Evolutionary conservation across 2,329 filamentous ascomycete genomes (phyloP), one percentile per base, ranked within the genome.

Genomic region (Phaeosphaeriaceae sp.): DNA sequence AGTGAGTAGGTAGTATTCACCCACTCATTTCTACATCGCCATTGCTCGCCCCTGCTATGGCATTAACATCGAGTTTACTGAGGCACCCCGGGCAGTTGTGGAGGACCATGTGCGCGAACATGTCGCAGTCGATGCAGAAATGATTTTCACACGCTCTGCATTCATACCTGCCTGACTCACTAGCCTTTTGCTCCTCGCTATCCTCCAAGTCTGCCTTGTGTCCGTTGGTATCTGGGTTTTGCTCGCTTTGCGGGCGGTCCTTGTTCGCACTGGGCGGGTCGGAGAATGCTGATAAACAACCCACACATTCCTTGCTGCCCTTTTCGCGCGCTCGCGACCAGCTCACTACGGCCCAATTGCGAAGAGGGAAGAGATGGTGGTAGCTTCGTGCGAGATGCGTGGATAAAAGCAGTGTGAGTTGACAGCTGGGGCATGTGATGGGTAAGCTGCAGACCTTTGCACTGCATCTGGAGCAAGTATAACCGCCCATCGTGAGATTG

Each of bases 81-180:
- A 89, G 89, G 76, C 95, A 99, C 0, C 94, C 94, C 0, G 95
- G 93, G 72, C 95, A 99, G 78, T 98, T 98, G 76, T 99, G 94
- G 51, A 97, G 86, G 13, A 96, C 88, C 79, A 97, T 93, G 75
- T 99, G 95, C 22, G 92, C 91, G 79, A 95, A 97, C 22, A 97
- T 88, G 76, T 99, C 95, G 76, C 95, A 99, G 76, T 99, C 95
- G 65, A 99, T 96, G 82, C 95, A 99, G 75, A 98, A 99, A 79
- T 98, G 94, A 58, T 91, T 89, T 2, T 85, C 80, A 77, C 95
- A 99, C n/a, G 89, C 88, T 66, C 90, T 86, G 76, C 95, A 99
- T 58, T 91, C 91, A 75, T 99, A 99, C 51, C 95, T 83, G 48
- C 90, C 89, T 72, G 91, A 95, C 80, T 96, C 92, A 75, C 91